phyloP scores from a whole-genome alignment of 345 rosid genomes.

The Gossypium australe region DNA sequence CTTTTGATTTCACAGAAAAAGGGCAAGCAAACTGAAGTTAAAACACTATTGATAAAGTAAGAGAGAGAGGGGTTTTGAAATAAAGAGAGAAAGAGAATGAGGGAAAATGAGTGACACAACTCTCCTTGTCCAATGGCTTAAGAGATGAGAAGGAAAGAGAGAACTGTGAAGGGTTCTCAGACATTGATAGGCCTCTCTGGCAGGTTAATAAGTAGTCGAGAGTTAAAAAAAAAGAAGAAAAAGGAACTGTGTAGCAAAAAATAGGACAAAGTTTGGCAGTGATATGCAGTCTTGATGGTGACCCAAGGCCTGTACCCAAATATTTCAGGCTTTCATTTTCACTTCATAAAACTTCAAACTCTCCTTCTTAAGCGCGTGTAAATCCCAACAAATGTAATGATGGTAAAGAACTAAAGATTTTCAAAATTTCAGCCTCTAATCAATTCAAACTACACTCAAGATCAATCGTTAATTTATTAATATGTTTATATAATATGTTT shows the following conservation, averaged over 20 bases:
- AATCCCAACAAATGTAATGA: too few species aligned
- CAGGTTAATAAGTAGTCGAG: slow-evolving; percentile 5
- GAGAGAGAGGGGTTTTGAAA: slow-evolving; percentile 17
- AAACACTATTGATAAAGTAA: slow-evolving; percentile 35
- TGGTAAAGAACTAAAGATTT: too few species aligned
- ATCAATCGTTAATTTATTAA: too few species aligned
- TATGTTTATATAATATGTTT: too few species aligned
- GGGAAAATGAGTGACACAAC: neutral
- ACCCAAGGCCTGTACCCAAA: slow-evolving; percentile 17
- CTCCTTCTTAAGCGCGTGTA: slow-evolving; percentile 2
- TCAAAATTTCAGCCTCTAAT: too few species aligned
- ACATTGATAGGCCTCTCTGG: neutral
- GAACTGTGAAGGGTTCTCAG: too few species aligned
- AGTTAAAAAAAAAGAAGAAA: neutral
- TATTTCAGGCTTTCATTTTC: neutral
- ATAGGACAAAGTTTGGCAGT: slow-evolving; percentile 35
- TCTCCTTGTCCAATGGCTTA: slow-evolving; percentile 27
- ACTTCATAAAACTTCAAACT: neutral
- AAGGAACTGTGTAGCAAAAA: slow-evolving; percentile 22
- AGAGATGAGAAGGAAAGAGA: neutral
- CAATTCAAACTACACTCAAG: too few species aligned
- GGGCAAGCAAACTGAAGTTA: slow-evolving; percentile 46
- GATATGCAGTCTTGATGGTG: slow-evolving; percentile 21
- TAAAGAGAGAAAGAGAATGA: slow-evolving; percentile 18
- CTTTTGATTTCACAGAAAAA: slow-evolving; percentile 25